These are phyloP conservation scores for Boletellus dicymbophilus DNA, from an alignment of 1,284 basidiomycete species.

Conservation along the genomic window DNA sequence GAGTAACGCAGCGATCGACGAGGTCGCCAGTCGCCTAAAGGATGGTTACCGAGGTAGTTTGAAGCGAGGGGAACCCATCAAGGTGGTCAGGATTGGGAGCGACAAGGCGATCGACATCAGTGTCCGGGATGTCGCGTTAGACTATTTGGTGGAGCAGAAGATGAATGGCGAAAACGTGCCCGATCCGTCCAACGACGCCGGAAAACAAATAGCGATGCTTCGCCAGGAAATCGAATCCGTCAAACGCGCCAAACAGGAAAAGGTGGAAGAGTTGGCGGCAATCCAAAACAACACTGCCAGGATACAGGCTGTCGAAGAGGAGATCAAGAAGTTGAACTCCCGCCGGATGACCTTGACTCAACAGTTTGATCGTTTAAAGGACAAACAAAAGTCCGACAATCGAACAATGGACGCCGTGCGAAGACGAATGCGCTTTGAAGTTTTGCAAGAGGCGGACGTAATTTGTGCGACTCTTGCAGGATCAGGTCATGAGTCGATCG, in stretches of 20 bases:
- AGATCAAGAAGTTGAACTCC: slow-evolving; percentile 69
- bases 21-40: slow-evolving; percentile 88
- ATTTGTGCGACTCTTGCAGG: slow-evolving; percentile 95
- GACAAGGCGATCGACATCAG: slow-evolving; percentile 79
- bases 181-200: slow-evolving; percentile 46
- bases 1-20: slow-evolving; percentile 98
- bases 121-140: slow-evolving; percentile 88
- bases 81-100: slow-evolving; percentile 89
- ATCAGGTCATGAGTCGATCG: slow-evolving; percentile 87
- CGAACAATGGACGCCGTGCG: slow-evolving; percentile 79
- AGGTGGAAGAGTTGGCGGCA: slow-evolving; percentile 61
- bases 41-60: slow-evolving; percentile 69
- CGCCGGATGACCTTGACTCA: slow-evolving; percentile 66
- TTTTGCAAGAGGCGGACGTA: slow-evolving; percentile 89
- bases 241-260: slow-evolving; percentile 60
- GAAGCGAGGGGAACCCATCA: slow-evolving; percentile 60
- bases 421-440: slow-evolving; percentile 70
- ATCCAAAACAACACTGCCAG: slow-evolving; percentile 53
- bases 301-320: slow-evolving; percentile 57
- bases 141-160: slow-evolving; percentile 81
- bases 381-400: slow-evolving; percentile 75
- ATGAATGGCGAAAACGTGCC: slow-evolving; percentile 53
- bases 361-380: slow-evolving; percentile 76
- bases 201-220: slow-evolving; percentile 60
- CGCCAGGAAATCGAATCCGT: slow-evolving; percentile 70